Conservation (phyloP, 2,329 filamentous ascomycete species). For the Neocucurbitaria cava region DNA sequence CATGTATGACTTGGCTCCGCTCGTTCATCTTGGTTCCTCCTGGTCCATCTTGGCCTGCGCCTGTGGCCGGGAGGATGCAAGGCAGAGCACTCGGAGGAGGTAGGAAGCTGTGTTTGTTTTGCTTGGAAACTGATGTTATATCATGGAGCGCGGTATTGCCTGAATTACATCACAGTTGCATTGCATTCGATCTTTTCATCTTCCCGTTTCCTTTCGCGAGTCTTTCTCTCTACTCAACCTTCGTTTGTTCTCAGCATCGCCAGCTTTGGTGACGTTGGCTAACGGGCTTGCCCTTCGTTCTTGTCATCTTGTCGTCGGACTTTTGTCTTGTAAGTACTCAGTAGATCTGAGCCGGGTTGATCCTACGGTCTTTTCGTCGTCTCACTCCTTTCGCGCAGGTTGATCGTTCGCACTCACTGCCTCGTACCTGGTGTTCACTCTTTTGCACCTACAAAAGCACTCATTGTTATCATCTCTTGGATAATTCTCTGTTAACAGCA, state of each 20-base stretch:
- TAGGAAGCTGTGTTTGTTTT: conserved; percentile 1
- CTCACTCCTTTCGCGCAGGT: conserved; percentile 12
- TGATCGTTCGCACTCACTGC: conserved; percentile 16
- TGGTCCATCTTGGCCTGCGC: conserved; percentile 26
- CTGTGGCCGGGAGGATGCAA: conserved; percentile 8
- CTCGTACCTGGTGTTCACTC: background rate
- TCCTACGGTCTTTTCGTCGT: conserved; percentile 13
- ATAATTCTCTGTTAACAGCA: background rate
- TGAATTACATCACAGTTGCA: conserved; percentile 9
- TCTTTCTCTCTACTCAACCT: conserved; percentile 22
- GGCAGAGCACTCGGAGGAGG: background rate
- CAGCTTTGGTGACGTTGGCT: conserved; percentile 5
- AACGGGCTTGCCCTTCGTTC: conserved; percentile 11
- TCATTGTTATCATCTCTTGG: background rate
- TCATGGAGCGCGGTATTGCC: conserved; percentile 17
- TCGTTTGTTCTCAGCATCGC: conserved; percentile 10
- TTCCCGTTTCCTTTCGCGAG: conserved; percentile 7
- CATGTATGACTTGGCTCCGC: conserved; percentile 37
- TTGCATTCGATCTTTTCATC: conserved; percentile 3
- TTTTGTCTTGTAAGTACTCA: conserved; percentile 13
- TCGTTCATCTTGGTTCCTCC: conserved; percentile 16
- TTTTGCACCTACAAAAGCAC: background rate
- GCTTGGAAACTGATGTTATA: conserved; percentile 13
- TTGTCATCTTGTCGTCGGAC: conserved; percentile 9
- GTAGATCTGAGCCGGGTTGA: conserved; percentile 17